Base-by-base conservation (phyloP, 495 filamentous ascomycete species). In the Penicillium goetzii region DNA sequence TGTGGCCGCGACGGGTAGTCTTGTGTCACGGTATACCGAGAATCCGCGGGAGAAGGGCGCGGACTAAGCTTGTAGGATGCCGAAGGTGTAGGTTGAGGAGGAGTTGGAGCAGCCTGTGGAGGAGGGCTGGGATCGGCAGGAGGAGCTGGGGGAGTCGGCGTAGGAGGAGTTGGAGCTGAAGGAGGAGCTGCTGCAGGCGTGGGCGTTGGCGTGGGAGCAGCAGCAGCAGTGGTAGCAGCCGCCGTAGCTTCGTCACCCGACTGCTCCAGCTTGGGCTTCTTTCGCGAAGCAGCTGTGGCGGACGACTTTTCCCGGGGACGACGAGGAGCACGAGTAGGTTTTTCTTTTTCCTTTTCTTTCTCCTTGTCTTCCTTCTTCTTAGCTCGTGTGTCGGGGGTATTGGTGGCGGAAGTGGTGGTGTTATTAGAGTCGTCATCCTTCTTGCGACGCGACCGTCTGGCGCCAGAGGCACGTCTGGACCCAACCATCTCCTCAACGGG, bases 381-480 rank as follows among this genome's bases (percentile, higher is more conserved):
- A 9, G 68, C 68, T 33, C 72, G 72, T 3, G 50, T 21, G 19
- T 61, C 49, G 15, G 59, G 59, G 8, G 59, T 61, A 21, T 67
- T 51, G 53, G 62, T 68, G 56, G 57, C 55, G 30, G 65, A 47
- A 52, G 68, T 72, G 56, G 65, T n/a, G 25, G 58, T 58, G 0
- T 71, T 15, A 25, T 54, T 56, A 32, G 30, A 32, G 1, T 72
- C 73, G 59, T 79, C 77, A 55, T 78, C 77, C 74, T 79, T 80
- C 73, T 80, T 81, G 49, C 78, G 77, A 76, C 78, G 78, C 77
- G 78, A 79, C 74, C 78, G 78, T 64, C 77, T 72, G 56, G 66
- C 53, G 43, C 59, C 68, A 26, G 74, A 76, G 36, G 68, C 73
- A 66, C 74, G 73, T 63, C 73, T 57, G 54, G 68, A 59, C 49